phyloP scores from a whole-genome alignment of 768 basidiomycete genomes.

The Calvatia gigantea region DNA sequence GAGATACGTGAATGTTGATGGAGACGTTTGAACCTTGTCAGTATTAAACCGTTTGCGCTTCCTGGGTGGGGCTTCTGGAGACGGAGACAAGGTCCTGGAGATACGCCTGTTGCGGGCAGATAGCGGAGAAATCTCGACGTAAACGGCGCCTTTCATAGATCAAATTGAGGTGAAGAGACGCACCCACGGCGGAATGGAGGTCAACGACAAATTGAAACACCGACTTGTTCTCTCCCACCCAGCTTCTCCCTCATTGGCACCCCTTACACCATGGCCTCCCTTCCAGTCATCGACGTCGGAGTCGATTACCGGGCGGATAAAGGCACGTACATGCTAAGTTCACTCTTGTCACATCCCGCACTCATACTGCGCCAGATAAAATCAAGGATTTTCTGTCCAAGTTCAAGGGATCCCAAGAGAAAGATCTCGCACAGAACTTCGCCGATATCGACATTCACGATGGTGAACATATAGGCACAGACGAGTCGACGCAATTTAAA shows the following conservation, averaged over 20 bases:
- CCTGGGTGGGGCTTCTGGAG: neutral
- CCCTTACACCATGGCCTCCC: slow-evolving; percentile 57
- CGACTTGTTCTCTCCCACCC: slow-evolving; percentile 11
- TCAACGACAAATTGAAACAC: slow-evolving; percentile 33
- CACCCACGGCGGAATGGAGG: slow-evolving; percentile 8
- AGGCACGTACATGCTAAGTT: slow-evolving; percentile 35
- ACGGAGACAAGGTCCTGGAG: neutral
- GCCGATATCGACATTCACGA: slow-evolving; percentile 70
- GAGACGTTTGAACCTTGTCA: slow-evolving; percentile 6
- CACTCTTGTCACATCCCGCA: neutral
- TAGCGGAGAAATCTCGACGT: neutral
- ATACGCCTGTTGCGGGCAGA: neutral
- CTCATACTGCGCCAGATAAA: slow-evolving; percentile 41
- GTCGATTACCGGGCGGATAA: slow-evolving; percentile 73
- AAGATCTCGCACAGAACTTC: slow-evolving; percentile 64
- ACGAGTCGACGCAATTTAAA: slow-evolving; percentile 49
- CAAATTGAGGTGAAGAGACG: neutral
- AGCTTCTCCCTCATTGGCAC: slow-evolving; percentile 22
- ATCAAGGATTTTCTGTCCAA: slow-evolving; percentile 70
- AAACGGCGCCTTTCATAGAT: neutral
- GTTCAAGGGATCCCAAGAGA: slow-evolving; percentile 54
- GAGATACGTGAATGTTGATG: neutral
- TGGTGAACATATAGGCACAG: slow-evolving; percentile 29
- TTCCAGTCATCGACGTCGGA: slow-evolving; percentile 55
- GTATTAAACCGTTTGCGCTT: neutral